Evolutionary conservation across 805 yeast genomes (phyloP).

Genomic region (Torulaspora franciscae): DNA sequence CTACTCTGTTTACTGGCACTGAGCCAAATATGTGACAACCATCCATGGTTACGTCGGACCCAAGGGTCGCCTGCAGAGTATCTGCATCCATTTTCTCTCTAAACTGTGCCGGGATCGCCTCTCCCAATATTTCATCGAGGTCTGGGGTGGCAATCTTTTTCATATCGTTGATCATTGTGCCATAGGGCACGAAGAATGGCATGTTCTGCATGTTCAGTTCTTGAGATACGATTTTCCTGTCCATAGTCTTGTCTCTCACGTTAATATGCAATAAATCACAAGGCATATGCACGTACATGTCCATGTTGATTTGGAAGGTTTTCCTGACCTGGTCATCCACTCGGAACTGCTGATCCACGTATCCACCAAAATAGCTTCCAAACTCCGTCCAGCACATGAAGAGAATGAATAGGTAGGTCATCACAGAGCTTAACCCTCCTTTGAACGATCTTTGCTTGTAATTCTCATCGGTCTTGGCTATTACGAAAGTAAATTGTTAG

Average conservation of each 20-base stretch:
- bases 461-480: constrained; percentile 63
- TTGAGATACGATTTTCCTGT: constrained; percentile 73
- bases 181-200: constrained; percentile 49
- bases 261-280: constrained; percentile 72
- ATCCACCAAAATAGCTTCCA: constrained; percentile 81
- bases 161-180: constrained; percentile 44
- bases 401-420: constrained; percentile 56
- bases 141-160: constrained; percentile 53
- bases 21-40: constrained; percentile 86
- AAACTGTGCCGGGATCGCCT: constrained; percentile 63
- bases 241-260: constrained; percentile 72
- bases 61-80: constrained; percentile 23
- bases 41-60: constrained; percentile 46
- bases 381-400: constrained; percentile 78
- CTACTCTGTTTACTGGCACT: constrained; percentile 77
- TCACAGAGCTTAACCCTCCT: constrained; percentile 69
- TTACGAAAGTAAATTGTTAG: constrained; percentile 9
- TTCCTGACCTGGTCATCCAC: constrained; percentile 62
- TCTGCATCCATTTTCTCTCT: constrained; percentile 40
- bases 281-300: constrained; percentile 76
- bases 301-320: constrained; percentile 66
- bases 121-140: constrained; percentile 59
- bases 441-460: constrained; percentile 69
- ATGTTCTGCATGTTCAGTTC: constrained; percentile 66
- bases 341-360: constrained; percentile 66